phyloP scores from a whole-genome alignment of 2,329 filamentous ascomycete species.

The Ophioceras dolichostomum region DNA sequence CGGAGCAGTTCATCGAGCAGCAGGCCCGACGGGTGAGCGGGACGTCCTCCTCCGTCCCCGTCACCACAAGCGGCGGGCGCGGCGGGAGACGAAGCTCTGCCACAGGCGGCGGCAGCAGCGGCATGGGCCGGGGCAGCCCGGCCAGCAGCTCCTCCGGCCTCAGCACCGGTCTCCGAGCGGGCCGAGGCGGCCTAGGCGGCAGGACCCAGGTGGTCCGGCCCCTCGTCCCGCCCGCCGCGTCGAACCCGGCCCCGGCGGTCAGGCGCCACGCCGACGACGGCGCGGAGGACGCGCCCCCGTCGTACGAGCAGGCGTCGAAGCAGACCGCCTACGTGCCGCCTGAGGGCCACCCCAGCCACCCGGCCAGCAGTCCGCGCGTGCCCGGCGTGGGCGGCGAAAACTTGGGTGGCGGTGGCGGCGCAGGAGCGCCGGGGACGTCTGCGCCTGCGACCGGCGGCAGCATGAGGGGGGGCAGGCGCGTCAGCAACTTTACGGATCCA shows the following conservation, averaged over 20 bases:
- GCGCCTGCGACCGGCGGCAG: too few species aligned
- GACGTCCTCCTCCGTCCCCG: too few species aligned
- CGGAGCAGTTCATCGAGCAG: conserved; percentile 58
- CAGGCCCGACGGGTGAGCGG: conserved; percentile 28
- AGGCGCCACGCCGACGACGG: conserved; percentile 23
- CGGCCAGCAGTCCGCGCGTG: conserved; percentile 22
- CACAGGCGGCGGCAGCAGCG: conserved; percentile 16
- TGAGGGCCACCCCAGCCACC: conserved; percentile 35
- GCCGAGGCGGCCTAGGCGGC: conserved; percentile 4
- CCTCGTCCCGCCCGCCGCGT: conserved; percentile 29
- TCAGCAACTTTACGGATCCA: too few species aligned
- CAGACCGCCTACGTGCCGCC: conserved; percentile 39
- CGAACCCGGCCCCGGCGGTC: conserved; percentile 16
- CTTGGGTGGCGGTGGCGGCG: neutral
- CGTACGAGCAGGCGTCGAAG: conserved; percentile 44
- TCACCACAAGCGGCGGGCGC: conserved; percentile 9
- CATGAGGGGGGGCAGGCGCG: neutral
- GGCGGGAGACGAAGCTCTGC: too few species aligned
- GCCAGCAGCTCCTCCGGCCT: conserved; percentile 8
- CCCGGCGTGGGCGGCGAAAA: neutral
- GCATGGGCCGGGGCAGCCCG: conserved; percentile 30
- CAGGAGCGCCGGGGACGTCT: neutral
- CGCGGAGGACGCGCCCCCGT: conserved; percentile 40
- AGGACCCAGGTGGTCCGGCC: conserved; percentile 29
- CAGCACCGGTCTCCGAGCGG: conserved; percentile 4